Evolutionary conservation across 257 asterid genomes (phyloP), one percentile per base, ranked within the genome.

Genomic region (Fraxinus cuspidata): DNA sequence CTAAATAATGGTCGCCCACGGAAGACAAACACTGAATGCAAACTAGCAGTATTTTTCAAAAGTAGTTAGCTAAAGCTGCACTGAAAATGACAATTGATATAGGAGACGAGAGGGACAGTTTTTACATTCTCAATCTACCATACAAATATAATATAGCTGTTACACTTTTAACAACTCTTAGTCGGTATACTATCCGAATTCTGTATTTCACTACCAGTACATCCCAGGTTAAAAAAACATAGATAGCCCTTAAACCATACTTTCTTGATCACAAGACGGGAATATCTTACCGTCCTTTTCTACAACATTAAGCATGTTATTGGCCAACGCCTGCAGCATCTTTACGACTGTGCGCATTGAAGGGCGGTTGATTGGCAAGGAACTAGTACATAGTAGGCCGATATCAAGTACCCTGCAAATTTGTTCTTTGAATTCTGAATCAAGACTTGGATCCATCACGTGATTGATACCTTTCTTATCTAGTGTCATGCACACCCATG

Each of bases 331-430:
- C 73, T 80, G 96, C 83, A 92, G 84, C 91, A 88, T 78, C 72
- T 80, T 81, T 19, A 89, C 97, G 21, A 92, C 92, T 64, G 86
- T 80, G 38, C 95, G 91, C 97, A 92, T 92, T 0, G 97, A 88
- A 65, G 97, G 97, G 1, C 97, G 94, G 72, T 86, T 89, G 8
- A 69, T 75, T 2, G 97, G 97, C 72, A 86, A 70, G 7, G 77
- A 72, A 82, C 85, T 83, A 19, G 90, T 86, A 76, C 97, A 92
- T 10, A 86, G 77, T 44, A 91, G 78, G 29, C 94, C 92, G 25
- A 92, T 84, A 42, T 87, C 84, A 29, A 92, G 87, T 70, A 88
- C 85, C 77, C 79, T 85, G 63, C 80, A 67, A 16, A 88, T 75
- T 23, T 91, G 88, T 27, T 79, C 81, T 27, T 80, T 79, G 81